Evolutionary conservation across 257 asterid genomes (phyloP).

Genomic region (Prunella vulgaris): DNA sequence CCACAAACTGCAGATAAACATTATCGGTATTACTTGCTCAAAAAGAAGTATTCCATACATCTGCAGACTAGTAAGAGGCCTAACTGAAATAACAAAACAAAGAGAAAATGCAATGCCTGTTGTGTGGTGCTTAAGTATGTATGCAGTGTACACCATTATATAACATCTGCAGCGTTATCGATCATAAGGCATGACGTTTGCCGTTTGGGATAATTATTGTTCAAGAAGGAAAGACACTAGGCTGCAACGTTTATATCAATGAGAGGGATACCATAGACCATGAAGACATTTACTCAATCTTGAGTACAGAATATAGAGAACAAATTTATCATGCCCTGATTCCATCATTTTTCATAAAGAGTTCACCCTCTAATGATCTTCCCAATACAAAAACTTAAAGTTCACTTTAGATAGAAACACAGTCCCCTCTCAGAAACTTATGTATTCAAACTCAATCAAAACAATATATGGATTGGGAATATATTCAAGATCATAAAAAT

Average conservation of each 20-base stretch:
- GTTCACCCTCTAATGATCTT: not conserved
- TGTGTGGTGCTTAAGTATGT: not conserved
- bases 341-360: too few relatives aligned
- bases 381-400: not conserved
- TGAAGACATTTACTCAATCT: not conserved
- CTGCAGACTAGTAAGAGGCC: not conserved
- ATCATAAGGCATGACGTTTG: not conserved
- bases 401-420: not conserved
- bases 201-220: not conserved
- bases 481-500: not conserved
- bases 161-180: not conserved
- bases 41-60: not conserved
- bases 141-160: not conserved
- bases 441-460: not conserved
- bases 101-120: not conserved
- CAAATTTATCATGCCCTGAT: not conserved
- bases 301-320: not conserved
- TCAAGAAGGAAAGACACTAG: not conserved
- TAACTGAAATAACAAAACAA: not conserved
- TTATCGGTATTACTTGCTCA: not conserved
- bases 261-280: not conserved
- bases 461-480: too few relatives aligned
- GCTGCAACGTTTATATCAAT: not conserved
- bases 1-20: slow-evolving; percentile 67
- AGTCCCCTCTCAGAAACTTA: slow-evolving; percentile 9